Evolutionary conservation across 2,329 filamentous ascomycete genomes (phyloP).

Genomic region (Orbilia ellipsospora): DNA sequence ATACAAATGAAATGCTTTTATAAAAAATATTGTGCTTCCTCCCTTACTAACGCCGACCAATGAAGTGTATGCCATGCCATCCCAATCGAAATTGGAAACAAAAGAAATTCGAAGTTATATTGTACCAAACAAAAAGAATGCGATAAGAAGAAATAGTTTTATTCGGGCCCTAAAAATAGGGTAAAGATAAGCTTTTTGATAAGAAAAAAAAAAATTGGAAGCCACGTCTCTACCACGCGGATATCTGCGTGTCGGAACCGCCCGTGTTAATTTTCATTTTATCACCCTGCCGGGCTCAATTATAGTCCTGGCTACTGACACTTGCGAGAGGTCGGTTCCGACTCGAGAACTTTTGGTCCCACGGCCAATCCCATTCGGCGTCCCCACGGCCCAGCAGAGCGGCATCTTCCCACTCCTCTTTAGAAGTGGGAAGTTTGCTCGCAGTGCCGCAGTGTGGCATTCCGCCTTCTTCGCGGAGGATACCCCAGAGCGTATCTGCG

Average conservation of each 20-base stretch:
- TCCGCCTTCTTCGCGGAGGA: conserved; percentile 39
- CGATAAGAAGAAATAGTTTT: neutral
- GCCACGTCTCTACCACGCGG: conserved; percentile 5
- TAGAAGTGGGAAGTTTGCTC: conserved; percentile 9
- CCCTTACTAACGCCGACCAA: conserved; percentile 37
- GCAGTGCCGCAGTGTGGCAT: conserved; percentile 44
- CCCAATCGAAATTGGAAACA: neutral
- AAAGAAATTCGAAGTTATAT: neutral
- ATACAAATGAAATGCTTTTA: conserved; percentile 2
- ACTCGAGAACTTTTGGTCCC: conserved; percentile 41
- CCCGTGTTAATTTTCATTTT: conserved; percentile 30
- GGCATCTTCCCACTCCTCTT: conserved; percentile 30
- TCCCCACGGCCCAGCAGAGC: conserved; percentile 34
- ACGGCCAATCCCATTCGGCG: conserved; percentile 40
- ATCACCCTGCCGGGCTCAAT: conserved; percentile 5
- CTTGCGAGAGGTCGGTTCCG: conserved; percentile 36
- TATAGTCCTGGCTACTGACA: conserved; percentile 22
- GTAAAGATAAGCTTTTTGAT: conserved; percentile 32
- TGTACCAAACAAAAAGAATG: neutral
- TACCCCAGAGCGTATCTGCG: conserved; percentile 49
- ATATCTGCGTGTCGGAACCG: conserved; percentile 32
- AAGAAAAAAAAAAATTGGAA: neutral
- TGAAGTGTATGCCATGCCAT: conserved; percentile 18
- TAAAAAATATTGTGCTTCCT: neutral
- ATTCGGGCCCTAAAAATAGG: neutral